Base-by-base conservation (phyloP, 768 basidiomycete genomes). In the Neoboletus brunneissimus region DNA sequence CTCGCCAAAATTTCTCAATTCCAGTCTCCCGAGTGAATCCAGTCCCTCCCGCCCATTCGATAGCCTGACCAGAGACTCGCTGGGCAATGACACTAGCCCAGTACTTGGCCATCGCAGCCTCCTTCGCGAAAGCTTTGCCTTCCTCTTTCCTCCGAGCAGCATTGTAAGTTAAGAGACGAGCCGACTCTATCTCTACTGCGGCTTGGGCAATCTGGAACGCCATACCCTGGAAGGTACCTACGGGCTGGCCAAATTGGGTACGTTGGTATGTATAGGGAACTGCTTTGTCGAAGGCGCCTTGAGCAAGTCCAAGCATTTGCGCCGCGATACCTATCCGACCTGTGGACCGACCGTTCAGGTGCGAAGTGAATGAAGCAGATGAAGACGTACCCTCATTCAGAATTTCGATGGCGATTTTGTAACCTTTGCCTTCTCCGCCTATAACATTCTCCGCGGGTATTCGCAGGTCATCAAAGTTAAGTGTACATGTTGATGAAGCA, bases 41-140 rank as follows among this genome's bases (percentile, higher is more conserved):
- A 48, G 93, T 81, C 1, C 94, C 95, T 41, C 94, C 97, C 1
- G 88, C 86, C 96, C 95, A 98, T 72, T 98, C 96, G 60, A 98
- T 98, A 18, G 96, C 96, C 42, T 80, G 75, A 8, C 96, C 94
- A 11, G 88, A 81, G 2, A 97, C 94, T 42, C 81, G 79, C 73
- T 96, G 91, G 15, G 97, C 97, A 7, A 99, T 84, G 22, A 89
- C 81, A 57, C 92, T 93, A 23, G 88, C 82, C 80, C 86, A 92
- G 67, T 90, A 95, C 73, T 99, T 99, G 48, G 97, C 97, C 91
- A 98, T 97, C 2, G 97, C 97, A 12, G 97, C 96, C 74, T 98
- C 91, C 73, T 91, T 92, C 29, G 87, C 86, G 73, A 98, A 99
- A 27, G 75, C 66, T 67, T 79, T 78, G 10, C 94, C 93, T 70